A percentile compares a stretch with the other conserved stretches of the same genome.
These are phyloP conservation scores for Russula griseocarnosa DNA, from an alignment of 768 basidiomycete genomes.

Conservation along the genomic window DNA sequence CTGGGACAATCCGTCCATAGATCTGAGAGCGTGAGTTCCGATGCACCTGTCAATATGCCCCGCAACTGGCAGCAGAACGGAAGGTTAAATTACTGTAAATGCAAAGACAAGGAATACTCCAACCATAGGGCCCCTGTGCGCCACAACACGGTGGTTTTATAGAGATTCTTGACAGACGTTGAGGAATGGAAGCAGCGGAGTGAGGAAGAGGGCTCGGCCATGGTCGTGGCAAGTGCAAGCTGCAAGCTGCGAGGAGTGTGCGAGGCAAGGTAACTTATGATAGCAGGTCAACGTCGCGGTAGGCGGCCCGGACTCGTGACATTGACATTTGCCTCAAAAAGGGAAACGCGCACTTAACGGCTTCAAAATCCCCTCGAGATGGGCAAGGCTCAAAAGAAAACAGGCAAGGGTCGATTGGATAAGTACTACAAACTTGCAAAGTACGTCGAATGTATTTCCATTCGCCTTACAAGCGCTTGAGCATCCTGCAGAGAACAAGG, in stretches of 20 bases:
- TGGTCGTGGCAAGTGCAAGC: not conserved
- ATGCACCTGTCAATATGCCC: conserved; percentile 61
- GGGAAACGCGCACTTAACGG: not conserved
- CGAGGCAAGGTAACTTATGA: too few relatives aligned
- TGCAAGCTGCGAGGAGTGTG: too few relatives aligned
- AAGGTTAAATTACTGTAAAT: not conserved
- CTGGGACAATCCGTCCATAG: conserved; percentile 44
- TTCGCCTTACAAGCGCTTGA: conserved; percentile 16
- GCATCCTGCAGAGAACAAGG: conserved; percentile 79
- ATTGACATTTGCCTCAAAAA: not conserved
- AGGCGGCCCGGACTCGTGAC: not conserved
- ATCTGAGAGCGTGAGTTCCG: conserved; percentile 59
- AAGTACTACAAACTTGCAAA: conserved; percentile 97
- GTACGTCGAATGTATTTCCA: conserved; percentile 37
- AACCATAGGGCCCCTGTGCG: conserved; percentile 23
- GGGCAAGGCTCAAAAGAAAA: conserved; percentile 78
- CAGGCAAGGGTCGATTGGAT: conserved; percentile 91
- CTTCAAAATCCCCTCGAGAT: conserved; percentile 26
- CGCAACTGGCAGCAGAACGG: conserved; percentile 34
- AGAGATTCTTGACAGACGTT: conserved; percentile 6
- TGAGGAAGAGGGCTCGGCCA: conserved; percentile 31
- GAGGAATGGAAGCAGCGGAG: conserved; percentile 32
- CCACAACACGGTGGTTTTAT: conserved; percentile 28
- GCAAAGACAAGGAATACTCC: not conserved
- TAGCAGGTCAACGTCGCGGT: not conserved